Evolutionary conservation across 2,329 filamentous ascomycete species (phyloP), one percentile per base, ranked within the genome.

Genomic region (Aspergillus awamori): DNA sequence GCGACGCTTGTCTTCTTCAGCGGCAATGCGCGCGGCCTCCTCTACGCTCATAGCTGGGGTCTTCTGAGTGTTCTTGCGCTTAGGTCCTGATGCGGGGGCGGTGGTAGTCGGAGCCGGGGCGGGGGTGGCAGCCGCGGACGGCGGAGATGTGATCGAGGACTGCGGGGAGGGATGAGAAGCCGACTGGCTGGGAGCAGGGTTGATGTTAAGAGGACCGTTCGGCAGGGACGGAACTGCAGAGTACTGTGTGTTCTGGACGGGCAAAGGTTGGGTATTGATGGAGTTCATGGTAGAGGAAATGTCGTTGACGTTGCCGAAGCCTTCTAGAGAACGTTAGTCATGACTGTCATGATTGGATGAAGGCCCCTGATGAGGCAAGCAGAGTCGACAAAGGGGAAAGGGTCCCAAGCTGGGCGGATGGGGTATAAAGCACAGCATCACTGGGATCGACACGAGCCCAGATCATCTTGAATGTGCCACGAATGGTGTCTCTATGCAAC

Each of bases 1-100:
- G 63, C 92, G 87, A 59, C 92, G 89, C 83, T 96, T 96, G 76
- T 96, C 92, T 78, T 96, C 93, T 74, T 96, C 92, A 20, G 92
- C 92, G n/a, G 88, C 89, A 3, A 89, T 65, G 26, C 90, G 88
- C 8, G 89, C 87, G 45, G 85, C 83, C 61, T 92, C 90, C 75
- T 93, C 90, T 33, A 89, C 84, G 70, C 76, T 86, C 53, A 83
- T 75, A 51, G 69, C 63, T 76, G 65, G 62, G 0, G 67, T 51
- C 61, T 76, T 73, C 24, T 75, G 69, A 3, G 82, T 69, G 61
- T 72, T 70, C 65, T 77, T 77, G 63, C 74, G 75, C 69, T 77
- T 77, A 7, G 72, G 65, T 4, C 56, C 70, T n/a, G 74, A 61
- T 20, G 64, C 49, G 7, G 70, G 17, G 8, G 67, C 43, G 6